These are phyloP conservation scores for Lachnellula willkommii DNA, from an alignment of 2,329 filamentous ascomycete genomes.

Conservation along the genomic window DNA sequence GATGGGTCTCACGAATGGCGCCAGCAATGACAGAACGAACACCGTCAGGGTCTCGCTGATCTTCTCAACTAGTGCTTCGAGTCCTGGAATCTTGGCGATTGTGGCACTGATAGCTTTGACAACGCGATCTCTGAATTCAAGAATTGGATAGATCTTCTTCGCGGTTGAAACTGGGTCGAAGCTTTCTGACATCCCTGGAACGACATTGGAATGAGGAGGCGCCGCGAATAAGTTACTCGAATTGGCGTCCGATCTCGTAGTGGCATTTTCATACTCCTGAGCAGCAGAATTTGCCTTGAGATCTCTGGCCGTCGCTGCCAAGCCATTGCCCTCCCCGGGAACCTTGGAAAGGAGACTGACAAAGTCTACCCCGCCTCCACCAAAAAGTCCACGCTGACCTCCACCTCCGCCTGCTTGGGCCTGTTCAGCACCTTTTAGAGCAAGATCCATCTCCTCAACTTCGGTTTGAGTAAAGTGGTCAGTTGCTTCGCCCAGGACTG, in stretches of 20 bases:
- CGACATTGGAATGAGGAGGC: slow-evolving; percentile 35
- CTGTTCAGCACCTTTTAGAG: slow-evolving; percentile 62
- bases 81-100: slow-evolving; percentile 85
- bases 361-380: slow-evolving; percentile 50
- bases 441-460: slow-evolving; percentile 73
- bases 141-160: slow-evolving; percentile 85
- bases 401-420: slow-evolving; percentile 34
- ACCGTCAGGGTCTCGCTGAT: slow-evolving; percentile 90
- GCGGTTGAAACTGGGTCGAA: slow-evolving; percentile 76
- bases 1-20: slow-evolving; percentile 86
- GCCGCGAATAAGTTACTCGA: slow-evolving; percentile 20
- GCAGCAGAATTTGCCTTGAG: slow-evolving; percentile 57
- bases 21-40: slow-evolving; percentile 84
- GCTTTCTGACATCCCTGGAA: slow-evolving; percentile 68
- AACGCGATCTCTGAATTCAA: slow-evolving; percentile 89
- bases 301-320: slow-evolving; percentile 60
- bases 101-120: slow-evolving; percentile 79
- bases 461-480: slow-evolving; percentile 84
- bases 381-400: slow-evolving; percentile 32
- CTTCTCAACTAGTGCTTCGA: slow-evolving; percentile 85
- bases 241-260: slow-evolving; percentile 32
- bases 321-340: slow-evolving; percentile 61
- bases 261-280: slow-evolving; percentile 55
- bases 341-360: slow-evolving; percentile 70
- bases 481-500: slow-evolving; percentile 65